Base-by-base conservation (phyloP, 2,329 filamentous ascomycete species). In the Ophiostoma sp. region DNA sequence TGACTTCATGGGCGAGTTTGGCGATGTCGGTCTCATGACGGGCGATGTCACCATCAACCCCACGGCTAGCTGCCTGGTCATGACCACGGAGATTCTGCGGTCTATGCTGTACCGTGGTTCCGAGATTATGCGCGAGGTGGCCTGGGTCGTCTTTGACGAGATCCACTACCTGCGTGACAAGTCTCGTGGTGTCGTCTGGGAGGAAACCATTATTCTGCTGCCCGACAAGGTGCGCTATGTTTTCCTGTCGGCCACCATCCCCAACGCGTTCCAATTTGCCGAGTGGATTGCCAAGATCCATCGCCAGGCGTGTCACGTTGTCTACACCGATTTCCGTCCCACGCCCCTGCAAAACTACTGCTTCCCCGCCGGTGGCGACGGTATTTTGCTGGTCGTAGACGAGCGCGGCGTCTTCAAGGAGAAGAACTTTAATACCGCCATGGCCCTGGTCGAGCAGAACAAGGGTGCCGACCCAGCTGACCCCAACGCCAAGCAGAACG, bases 201-300 rank as follows among this genome's bases (percentile, higher is more conserved):
- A 99, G 82, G 96, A 99, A 85, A 98, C 96, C 52, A 98, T 99
- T 80, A 99, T 99, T 79, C 87, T 99, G 77, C 87, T 99, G 39
- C 96, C 96, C 3, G 96, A 99, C 85, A 98, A 99, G 87, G 97
- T 99, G 77, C 93, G 94, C 84, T 99, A 98, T 80, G 97, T 99
- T 72, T 99, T 99, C 83, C 85, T 99, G 75, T 99, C 97, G 42
- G 96, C 96, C 76, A 99, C 97, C 1, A 99, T 99, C 76, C 96
- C 96, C 72, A 99, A 99, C 80, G 95, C 96, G 70, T 98, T 98
- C 89, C 96, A 99, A 82, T 99, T 99, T 79, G 96, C 96, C 78
- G 95, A 99, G 82, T 99, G 96, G 96, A 97, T 99, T 79, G 94
- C 93, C 78, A 98, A 98, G 84, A 98, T 95, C 73, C 97, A 99